Base-by-base conservation (phyloP, 225 moss, liverwort and hornwort genomes). In the Pseudisothecium myosuroides region DNA sequence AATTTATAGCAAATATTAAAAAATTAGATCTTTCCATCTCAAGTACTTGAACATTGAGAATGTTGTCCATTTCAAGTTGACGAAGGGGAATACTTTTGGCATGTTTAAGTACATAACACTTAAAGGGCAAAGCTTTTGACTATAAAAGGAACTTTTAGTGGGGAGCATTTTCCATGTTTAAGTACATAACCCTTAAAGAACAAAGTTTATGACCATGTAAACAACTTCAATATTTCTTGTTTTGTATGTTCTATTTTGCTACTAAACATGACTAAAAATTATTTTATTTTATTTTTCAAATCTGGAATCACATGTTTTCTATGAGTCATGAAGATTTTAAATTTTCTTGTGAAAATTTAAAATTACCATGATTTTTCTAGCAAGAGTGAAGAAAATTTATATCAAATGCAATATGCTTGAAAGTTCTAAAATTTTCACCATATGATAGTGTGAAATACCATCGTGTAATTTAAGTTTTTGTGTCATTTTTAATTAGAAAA, bases 241-340 rank as follows among this genome's bases (percentile, higher is more conserved):
- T 43, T 27, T 43, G 8, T 5, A 72, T 72, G 43, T 2, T 43
- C 27, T 43, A 27, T 43, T 68, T 9, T 16, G 9, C n/a, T 71
- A 41, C 15, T 72, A 72, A 15, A 9, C 27, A 43, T 9, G 15
- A 43, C 14, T 43, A 3, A 72, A 43, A n/a, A 12, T 12, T n/a
- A n/a, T 15, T 26, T 41, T 41, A 26, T 69, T 69, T 24, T 41
- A 15, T 26, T 71, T 71, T n/a, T 26, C 3, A 41, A 71, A 41
- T 15, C 15, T 27, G 15, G 1, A 41, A 41, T 71, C 15, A 9
- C 3, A 27, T 41, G 1, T 41, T 71, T 41, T 15, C 7, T 41
- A 23, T 9, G 8, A 39, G 13, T 24, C 0, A 1, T 22, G 12
- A 69, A 37, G 23, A 4, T 1, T 24, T 24, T 24, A 3, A 8